Evolutionary conservation across 2,329 filamentous ascomycete genomes (phyloP).

Genomic region (Rhinocladiella similis): DNA sequence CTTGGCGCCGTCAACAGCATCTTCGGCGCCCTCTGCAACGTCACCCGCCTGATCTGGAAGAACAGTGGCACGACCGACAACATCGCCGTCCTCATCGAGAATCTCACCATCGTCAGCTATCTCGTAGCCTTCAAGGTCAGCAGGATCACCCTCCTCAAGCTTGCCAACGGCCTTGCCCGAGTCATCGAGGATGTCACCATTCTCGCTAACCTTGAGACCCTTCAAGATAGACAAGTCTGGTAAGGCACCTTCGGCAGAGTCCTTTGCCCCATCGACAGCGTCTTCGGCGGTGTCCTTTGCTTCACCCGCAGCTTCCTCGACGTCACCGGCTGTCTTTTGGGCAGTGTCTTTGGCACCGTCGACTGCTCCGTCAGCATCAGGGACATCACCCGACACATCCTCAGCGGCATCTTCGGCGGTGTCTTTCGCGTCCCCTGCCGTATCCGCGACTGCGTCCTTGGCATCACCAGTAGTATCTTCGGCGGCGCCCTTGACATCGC

Average conservation of each 20-base stretch:
- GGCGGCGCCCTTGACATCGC: constrained; percentile 27
- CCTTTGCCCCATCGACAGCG: constrained; percentile 17
- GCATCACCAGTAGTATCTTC: constrained; percentile 33
- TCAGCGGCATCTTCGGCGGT: constrained; percentile 17
- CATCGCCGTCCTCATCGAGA: constrained; percentile 33
- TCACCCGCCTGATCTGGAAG: constrained; percentile 26
- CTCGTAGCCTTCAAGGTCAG: constrained; percentile 42
- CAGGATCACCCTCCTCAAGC: constrained; percentile 42
- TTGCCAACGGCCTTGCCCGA: constrained; percentile 39
- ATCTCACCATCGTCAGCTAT: constrained; percentile 39
- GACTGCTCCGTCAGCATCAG: constrained; percentile 43
- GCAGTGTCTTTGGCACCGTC: constrained; percentile 54
- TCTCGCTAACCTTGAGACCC: constrained; percentile 40
- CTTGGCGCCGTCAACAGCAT: constrained; percentile 30
- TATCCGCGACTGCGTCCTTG: constrained; percentile 44
- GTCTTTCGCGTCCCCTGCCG: constrained; percentile 26
- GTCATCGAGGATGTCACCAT: constrained; percentile 38
- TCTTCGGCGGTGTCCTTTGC: constrained; percentile 22
- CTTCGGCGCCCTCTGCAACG: constrained; percentile 29
- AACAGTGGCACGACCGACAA: constrained; percentile 40
- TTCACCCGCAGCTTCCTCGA: constrained; percentile 21
- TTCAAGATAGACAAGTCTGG: constrained; percentile 39
- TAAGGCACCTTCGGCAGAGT: constrained; percentile 16
- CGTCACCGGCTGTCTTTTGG: constrained; percentile 21
- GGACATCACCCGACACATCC: constrained; percentile 20